These are phyloP conservation scores for Takashimella koratensis DNA, from an alignment of 1,284 basidiomycete genomes.

Conservation along the genomic window DNA sequence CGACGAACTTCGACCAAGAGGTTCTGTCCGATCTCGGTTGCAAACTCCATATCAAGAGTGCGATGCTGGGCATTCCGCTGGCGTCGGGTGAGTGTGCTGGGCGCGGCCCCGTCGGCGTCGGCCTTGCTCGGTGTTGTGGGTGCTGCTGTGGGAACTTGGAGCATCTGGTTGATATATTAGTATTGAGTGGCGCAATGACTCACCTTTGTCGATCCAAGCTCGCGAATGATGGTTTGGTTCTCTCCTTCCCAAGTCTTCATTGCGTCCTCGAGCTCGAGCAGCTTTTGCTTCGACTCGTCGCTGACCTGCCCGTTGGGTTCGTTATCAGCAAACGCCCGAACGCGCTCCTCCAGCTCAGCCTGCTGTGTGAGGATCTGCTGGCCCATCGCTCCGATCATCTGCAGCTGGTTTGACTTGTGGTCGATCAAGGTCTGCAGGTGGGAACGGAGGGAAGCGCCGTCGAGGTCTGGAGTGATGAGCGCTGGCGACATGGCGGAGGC, in stretches of 20 bases:
- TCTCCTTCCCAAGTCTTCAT: conserved; percentile 75
- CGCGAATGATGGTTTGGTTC: conserved; percentile 71
- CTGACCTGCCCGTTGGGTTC: conserved; percentile 52
- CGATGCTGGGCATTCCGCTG: conserved; percentile 51
- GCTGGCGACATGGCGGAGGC: conserved; percentile 10
- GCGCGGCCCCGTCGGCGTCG: conserved; percentile 3
- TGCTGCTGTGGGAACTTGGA: background rate
- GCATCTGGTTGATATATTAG: background rate
- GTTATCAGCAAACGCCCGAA: conserved; percentile 67
- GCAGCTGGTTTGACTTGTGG: conserved; percentile 82
- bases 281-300: conserved; percentile 62
- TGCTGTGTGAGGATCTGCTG: conserved; percentile 87
- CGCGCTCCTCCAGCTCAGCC: conserved; percentile 81
- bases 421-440: conserved; percentile 76
- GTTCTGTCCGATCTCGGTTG: conserved; percentile 90
- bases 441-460: conserved; percentile 27
- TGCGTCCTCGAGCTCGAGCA: conserved; percentile 72
- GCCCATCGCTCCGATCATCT: conserved; percentile 82
- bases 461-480: conserved; percentile 18
- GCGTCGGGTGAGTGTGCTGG: conserved; percentile 41
- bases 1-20: conserved; percentile 82
- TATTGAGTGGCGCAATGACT: conserved; percentile 24
- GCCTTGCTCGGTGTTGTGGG: conserved; percentile 9
- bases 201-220: conserved; percentile 64
- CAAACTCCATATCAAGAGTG: conserved; percentile 66